Percentiles rank a stretch among this genome's conserved stretches.
phyloP scores from a whole-genome alignment of 495 filamentous ascomycete genomes.

The Aspergillus leporis region DNA sequence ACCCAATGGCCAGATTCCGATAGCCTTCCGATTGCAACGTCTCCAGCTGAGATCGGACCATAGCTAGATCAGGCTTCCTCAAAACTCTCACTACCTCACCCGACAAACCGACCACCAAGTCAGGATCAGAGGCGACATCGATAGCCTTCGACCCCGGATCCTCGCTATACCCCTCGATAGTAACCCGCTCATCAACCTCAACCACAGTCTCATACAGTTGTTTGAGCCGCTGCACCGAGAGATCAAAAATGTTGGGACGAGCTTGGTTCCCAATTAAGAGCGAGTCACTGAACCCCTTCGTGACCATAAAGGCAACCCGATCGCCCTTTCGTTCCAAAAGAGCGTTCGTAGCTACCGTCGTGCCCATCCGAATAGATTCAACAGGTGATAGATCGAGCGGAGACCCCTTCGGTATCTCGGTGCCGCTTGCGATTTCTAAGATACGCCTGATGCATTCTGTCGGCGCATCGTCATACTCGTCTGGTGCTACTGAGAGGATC shows the following conservation, averaged over 20 bases:
- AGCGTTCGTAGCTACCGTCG: conserved; percentile 81
- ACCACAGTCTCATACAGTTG: conserved; percentile 68
- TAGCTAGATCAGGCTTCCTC: conserved; percentile 20
- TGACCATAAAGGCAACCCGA: conserved; percentile 80
- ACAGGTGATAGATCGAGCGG: conserved; percentile 26
- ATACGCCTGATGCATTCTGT: conserved; percentile 82
- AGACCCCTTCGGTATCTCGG: conserved; percentile 56
- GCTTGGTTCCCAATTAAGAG: conserved; percentile 80
- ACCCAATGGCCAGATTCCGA: conserved; percentile 40
- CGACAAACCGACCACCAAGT: conserved; percentile 33
- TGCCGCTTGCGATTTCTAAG: conserved; percentile 45
- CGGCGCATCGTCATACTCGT: conserved; percentile 77
- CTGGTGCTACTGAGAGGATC: conserved; percentile 74
- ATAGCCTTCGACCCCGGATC: conserved; percentile 25
- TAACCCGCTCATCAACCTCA: conserved; percentile 72
- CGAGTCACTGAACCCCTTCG: conserved; percentile 86
- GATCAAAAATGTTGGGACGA: conserved; percentile 72
- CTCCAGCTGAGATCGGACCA: conserved; percentile 32
- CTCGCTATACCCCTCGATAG: conserved; percentile 62
- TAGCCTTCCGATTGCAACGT: conserved; percentile 34
- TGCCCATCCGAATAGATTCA: conserved; percentile 67
- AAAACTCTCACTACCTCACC: conserved; percentile 45
- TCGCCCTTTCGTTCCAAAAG: conserved; percentile 88
- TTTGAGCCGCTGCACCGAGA: conserved; percentile 70
- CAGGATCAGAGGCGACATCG: conserved; percentile 50